Evolutionary conservation across 2,329 filamentous ascomycete genomes (phyloP).

Genomic region (Trichoderma sp.): DNA sequence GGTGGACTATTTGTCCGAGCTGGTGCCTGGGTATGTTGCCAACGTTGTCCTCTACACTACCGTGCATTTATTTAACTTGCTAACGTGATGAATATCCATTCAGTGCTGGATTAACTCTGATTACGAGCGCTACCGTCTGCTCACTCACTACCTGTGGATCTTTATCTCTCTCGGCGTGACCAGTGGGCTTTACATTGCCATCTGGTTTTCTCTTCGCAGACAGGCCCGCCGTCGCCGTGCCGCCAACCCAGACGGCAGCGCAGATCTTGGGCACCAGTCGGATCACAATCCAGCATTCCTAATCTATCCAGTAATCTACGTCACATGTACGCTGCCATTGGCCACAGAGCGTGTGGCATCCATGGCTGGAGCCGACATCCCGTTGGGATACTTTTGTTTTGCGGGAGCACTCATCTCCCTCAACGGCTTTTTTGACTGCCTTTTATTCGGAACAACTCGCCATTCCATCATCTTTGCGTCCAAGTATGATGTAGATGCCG

Average conservation of each 20-base stretch:
- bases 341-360: conserved; percentile 65
- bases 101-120: conserved; percentile 66
- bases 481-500: conserved; percentile 42
- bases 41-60: background rate
- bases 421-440: conserved; percentile 59
- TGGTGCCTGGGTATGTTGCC: conserved; percentile 59
- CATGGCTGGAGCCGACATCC: conserved; percentile 59
- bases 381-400: conserved; percentile 60
- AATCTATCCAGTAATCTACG: conserved; percentile 70
- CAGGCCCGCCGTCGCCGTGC: conserved; percentile 31
- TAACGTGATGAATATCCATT: background rate
- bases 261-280: conserved; percentile 31
- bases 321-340: conserved; percentile 69
- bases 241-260: conserved; percentile 26
- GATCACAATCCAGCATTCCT: conserved; percentile 59
- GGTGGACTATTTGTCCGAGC: conserved; percentile 65
- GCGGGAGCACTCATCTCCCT: conserved; percentile 62
- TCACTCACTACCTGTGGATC: conserved; percentile 69
- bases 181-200: conserved; percentile 45
- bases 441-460: conserved; percentile 57
- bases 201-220: conserved; percentile 46
- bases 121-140: conserved; percentile 59
- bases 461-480: conserved; percentile 56
- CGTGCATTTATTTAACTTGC: background rate
- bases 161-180: conserved; percentile 50